Evolutionary conservation across 2,329 filamentous ascomycete genomes (phyloP).

Genomic region (Dothideomycetes sp.): DNA sequence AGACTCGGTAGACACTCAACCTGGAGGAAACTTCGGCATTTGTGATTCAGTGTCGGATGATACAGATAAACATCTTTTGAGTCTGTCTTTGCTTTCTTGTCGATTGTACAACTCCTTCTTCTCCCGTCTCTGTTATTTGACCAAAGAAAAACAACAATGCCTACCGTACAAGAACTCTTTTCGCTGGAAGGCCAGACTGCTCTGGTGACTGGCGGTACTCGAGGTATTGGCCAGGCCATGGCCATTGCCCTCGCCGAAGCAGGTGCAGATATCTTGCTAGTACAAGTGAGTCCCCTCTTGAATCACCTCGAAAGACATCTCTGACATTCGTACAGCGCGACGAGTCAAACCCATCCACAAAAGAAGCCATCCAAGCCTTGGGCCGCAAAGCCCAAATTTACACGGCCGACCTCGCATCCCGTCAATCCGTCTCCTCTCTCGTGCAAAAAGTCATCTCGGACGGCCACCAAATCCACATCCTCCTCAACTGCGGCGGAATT

Average conservation of each 20-base stretch:
- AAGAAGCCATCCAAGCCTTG: constrained; percentile 52
- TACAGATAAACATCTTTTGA: too few relatives aligned
- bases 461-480: constrained; percentile 59
- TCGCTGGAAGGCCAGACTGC: constrained; percentile 42
- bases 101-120: too few relatives aligned
- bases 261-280: constrained; percentile 42
- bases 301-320: neutral
- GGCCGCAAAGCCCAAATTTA: constrained; percentile 60
- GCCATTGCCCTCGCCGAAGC: constrained; percentile 42
- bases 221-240: constrained; percentile 44
- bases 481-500: constrained; percentile 81
- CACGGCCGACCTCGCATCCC: constrained; percentile 57
- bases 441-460: constrained; percentile 53
- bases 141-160: too few relatives aligned
- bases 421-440: constrained; percentile 51
- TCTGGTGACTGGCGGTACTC: constrained; percentile 41
- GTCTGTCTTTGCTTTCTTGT: too few relatives aligned
- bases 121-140: too few relatives aligned
- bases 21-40: too few relatives aligned
- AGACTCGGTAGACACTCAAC: too few relatives aligned
- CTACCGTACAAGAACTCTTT: constrained; percentile 36
- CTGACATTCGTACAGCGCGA: constrained; percentile 39
- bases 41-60: too few relatives aligned
- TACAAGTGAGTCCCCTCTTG: constrained; percentile 31
- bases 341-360: constrained; percentile 47